Base-by-base conservation (phyloP, 2,329 filamentous ascomycete species). In the Trichophyton simii region DNA sequence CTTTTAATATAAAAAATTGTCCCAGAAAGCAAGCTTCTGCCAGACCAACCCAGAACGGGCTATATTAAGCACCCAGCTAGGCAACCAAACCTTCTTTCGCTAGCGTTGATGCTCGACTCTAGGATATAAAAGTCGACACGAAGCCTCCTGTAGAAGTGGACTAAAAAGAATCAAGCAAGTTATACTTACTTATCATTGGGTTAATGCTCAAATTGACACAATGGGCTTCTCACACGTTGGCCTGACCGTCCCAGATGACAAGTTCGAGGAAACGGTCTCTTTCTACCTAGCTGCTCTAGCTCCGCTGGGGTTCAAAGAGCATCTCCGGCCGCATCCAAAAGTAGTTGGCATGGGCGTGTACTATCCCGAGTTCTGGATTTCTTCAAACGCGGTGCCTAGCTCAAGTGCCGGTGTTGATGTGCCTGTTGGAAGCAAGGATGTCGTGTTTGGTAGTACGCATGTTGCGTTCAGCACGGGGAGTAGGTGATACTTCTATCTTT, bases 201-300 rank as follows among this genome's bases (percentile, higher is more conserved):
- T 31, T 15, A 50, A 15, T 9, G 54, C 13, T 50, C 28, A 60
- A 9, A 34, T 34, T 11, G 25, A 20, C 41, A 31, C 79, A 77
- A 69, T 83, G 81, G 60, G 63, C 9, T 44, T 68, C 59, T 65
- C 68, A 61, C 71, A 73, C 62, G 7, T 71, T 46, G 65, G 66
- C 25, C 66, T 72, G 59, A 59, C 46, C 41, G 69, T 68, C 15
- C 68, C 68, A 9, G 62, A 64, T n/a, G 63, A 65, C 46, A 65
- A 70, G n/a, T 66, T 72, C 61, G 70, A 72, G 2, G 62, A 61
- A 48, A 63, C 69, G 2, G 62, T 72, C 15, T 54, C 65, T 28
- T 73, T 71, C 65, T 70, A 72, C 65, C 60, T 67, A 58, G 64
- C 65, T 15, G 67, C 71, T 1, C 68, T 70, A 20, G 64, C 63